Evolutionary conservation across 2,329 filamentous ascomycete genomes (phyloP), one percentile per base, ranked within the genome.

Genomic region (Byssochlamys sp.): DNA sequence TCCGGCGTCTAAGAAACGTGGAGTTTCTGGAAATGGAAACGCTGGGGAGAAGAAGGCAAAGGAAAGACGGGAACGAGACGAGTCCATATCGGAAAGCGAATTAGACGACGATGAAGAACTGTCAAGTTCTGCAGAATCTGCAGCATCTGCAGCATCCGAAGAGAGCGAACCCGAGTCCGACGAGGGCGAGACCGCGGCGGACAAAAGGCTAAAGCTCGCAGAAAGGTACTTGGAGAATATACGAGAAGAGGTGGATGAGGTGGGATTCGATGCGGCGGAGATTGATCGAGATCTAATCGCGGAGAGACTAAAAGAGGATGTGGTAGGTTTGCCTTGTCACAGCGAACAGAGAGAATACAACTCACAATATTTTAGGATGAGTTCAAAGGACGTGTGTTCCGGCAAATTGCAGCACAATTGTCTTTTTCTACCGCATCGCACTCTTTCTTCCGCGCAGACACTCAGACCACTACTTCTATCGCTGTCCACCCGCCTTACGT

Each of bases 181-280:
- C 61, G 84, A 77, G 27, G 75, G 84, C 62, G 92, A 97, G 77
- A 97, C 94, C 25, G 91, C 88, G 1, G 91, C 90, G 35, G 91
- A 96, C 70, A 87, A 90, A 72, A 83, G 94, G 65, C 76, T 96
- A 67, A 85, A 90, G 63, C 81, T 99, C 28, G 94, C 94, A 29
- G 90, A 97, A 76, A 85, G 89, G 67, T 97, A 99, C 72, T 82
- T 99, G 56, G 88, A 96, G 56, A 96, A 95, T 70, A 85, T 96
- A 61, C 85, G 88, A 67, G 83, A 88, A 67, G 88, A 96, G 64
- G 85, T 90, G 58, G 87, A 95, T 65, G 88, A 90, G 62, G 82
- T 81, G 55, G 94, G 91, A 45, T 99, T 97, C 69, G 91, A 99
- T 74, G 94, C 94, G 6, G 91, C 87, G 65, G 90, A 97, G 55